Evolutionary conservation across 495 filamentous ascomycete genomes (phyloP), one percentile per base, ranked within the genome.

Genomic region (Penicillium manginii): DNA sequence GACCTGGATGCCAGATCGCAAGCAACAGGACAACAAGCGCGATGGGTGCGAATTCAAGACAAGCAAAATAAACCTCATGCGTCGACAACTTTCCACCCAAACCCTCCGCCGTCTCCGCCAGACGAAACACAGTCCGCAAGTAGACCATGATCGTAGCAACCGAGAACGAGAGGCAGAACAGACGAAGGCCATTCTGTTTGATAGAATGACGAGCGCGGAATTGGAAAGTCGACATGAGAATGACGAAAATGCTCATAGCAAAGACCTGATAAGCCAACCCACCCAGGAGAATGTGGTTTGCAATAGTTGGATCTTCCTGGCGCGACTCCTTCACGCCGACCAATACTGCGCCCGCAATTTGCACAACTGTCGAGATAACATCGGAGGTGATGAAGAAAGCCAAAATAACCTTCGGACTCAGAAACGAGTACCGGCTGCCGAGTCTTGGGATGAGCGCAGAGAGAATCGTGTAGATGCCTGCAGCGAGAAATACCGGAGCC

Each of bases 51-150:
- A 83, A 84, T 66, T 84, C 81, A 56, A 84, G 64, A 37, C 68
- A 73, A 18, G 78, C 82, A 68, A 84, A 84, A 54, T 70, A 83
- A 2, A 73, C 72, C 64, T 84, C 82, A 60, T 78, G 71, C 0
- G 72, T 72, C 33, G 67, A 71, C 50, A 83, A 59, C 29, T 73
- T 66, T n/a, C 75, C 71, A 40, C 64, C 64, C 0, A 85, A 61
- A 0, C 83, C 81, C 63, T 84, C 63, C 0, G 78, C 73, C 2
- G 81, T 84, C 70, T 85, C 83, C 7, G 80, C 81, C 42, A 86
- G 67, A 58, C 83, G 71, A 55, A 85, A 85, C 26, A 68, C 68
- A 3, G 80, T 84, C 19, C 83, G 62, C 57, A 85, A 51, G 65
- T 81, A 84, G 2, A 86, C 66, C 58, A 84, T 66, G 23, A 84